Evolutionary conservation across 2,329 filamentous ascomycete species (phyloP).

Genomic region (Ceratocystis papillata): DNA sequence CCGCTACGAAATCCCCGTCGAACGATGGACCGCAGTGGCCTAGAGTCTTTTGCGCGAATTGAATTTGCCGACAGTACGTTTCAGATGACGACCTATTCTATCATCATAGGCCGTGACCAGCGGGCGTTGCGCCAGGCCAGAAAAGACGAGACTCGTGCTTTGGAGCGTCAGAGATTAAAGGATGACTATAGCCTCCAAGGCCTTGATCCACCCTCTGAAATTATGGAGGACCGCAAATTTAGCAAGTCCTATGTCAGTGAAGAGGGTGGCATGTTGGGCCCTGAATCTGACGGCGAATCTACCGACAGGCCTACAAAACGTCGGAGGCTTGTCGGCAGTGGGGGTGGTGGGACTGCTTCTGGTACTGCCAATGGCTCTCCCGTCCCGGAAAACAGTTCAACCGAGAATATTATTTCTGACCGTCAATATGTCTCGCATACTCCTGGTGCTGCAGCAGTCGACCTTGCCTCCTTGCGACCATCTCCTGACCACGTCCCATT

Average conservation of each 20-base stretch:
- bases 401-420: constrained; percentile 43
- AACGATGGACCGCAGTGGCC: constrained; percentile 26
- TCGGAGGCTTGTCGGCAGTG: constrained; percentile 10
- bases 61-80: constrained; percentile 66
- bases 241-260: constrained; percentile 58
- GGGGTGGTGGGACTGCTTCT: too few species aligned
- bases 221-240: constrained; percentile 44
- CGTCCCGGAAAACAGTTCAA: constrained; percentile 12
- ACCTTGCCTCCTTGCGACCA: constrained; percentile 49
- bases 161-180: constrained; percentile 37
- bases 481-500: constrained; percentile 53
- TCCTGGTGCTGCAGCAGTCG: constrained; percentile 47
- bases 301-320: constrained; percentile 29
- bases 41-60: constrained; percentile 50
- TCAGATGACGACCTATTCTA: constrained; percentile 64
- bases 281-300: constrained; percentile 47
- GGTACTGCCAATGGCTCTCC: background rate
- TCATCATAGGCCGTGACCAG: constrained; percentile 63
- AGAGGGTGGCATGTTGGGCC: constrained; percentile 57
- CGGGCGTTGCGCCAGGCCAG: constrained; percentile 46
- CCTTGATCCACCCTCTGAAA: constrained; percentile 42
- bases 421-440: constrained; percentile 52
- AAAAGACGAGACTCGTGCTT: constrained; percentile 40
- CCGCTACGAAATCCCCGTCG: constrained; percentile 6
- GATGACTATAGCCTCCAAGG: constrained; percentile 40